A percentile compares a stretch with the other conserved stretches of the same genome.
Evolutionary conservation across 768 basidiomycete genomes (phyloP).

Genomic region (Lepiota brunneoincarnata): DNA sequence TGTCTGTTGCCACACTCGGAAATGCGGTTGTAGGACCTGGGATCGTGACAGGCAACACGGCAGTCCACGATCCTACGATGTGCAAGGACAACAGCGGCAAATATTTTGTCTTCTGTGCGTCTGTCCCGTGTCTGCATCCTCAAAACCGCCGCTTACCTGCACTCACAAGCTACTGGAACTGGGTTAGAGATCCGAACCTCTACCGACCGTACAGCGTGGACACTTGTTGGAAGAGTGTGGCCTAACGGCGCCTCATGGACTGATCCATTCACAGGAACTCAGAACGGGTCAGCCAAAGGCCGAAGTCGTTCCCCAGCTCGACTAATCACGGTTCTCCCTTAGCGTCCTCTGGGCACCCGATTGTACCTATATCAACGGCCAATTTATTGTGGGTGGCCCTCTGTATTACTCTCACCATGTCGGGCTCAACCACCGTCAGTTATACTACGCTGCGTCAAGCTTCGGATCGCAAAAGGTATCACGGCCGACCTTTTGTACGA

Average conservation of each 20-base stretch:
- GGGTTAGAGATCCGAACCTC: conserved; percentile 52
- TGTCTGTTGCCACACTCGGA: conserved; percentile 17
- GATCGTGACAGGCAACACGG: conserved; percentile 36
- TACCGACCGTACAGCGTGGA: conserved; percentile 46
- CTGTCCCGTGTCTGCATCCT: background rate
- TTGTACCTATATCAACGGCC: conserved; percentile 28
- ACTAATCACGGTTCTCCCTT: background rate
- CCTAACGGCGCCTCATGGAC: conserved; percentile 52
- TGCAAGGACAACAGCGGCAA: conserved; percentile 46
- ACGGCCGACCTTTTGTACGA: background rate
- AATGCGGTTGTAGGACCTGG: conserved; percentile 34
- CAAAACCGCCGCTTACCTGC: background rate
- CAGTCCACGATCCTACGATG: conserved; percentile 47
- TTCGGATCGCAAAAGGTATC: conserved; percentile 51
- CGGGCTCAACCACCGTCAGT: conserved; percentile 24
- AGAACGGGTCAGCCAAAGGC: conserved; percentile 33
- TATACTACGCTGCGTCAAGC: conserved; percentile 53
- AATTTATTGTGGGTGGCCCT: conserved; percentile 23
- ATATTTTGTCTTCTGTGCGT: conserved; percentile 48
- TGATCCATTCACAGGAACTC: conserved; percentile 43
- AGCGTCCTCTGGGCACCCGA: conserved; percentile 40
- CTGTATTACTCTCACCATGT: background rate
- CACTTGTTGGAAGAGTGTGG: conserved; percentile 42
- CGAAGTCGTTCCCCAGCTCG: background rate
- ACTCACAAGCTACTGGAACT: conserved; percentile 34